Evolutionary conservation across 2,329 filamentous ascomycete species (phyloP).

Genomic region (Chalaropsis ovoidea): DNA sequence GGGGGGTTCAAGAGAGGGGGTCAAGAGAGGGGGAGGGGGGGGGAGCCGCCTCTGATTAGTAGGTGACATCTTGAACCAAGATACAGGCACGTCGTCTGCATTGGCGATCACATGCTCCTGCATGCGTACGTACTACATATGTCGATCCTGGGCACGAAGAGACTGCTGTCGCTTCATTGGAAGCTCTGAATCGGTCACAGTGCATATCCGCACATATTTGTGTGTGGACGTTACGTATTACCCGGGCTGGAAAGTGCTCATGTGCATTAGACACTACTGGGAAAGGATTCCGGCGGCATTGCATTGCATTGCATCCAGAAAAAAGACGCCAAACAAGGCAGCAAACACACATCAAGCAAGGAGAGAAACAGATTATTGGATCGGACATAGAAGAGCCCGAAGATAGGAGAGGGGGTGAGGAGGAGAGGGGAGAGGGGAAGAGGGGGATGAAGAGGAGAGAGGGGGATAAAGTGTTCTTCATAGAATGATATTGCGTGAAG

Average conservation of each 20-base stretch:
- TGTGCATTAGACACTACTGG: not conserved
- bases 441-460: not conserved
- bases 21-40: not conserved
- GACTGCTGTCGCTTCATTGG: not conserved
- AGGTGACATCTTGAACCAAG: conserved; percentile 9
- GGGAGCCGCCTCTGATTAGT: not conserved
- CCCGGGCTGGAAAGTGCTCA: not conserved
- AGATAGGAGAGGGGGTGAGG: not conserved
- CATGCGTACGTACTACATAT: not conserved
- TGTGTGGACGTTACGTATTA: not conserved
- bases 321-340: not conserved
- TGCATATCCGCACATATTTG: not conserved
- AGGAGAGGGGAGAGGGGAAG: not conserved
- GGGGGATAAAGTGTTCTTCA: not conserved
- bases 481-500: not conserved
- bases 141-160: not conserved
- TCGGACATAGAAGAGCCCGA: not conserved
- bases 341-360: not conserved
- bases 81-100: not conserved
- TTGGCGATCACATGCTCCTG: conserved; percentile 11
- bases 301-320: conserved; percentile 1
- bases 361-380: not conserved
- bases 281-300: conserved; percentile 2
- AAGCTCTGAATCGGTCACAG: not conserved
- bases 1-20: not conserved